These are phyloP conservation scores for Malus sylvestris DNA, from an alignment of 306 rosid genomes.

Conservation along the genomic window DNA sequence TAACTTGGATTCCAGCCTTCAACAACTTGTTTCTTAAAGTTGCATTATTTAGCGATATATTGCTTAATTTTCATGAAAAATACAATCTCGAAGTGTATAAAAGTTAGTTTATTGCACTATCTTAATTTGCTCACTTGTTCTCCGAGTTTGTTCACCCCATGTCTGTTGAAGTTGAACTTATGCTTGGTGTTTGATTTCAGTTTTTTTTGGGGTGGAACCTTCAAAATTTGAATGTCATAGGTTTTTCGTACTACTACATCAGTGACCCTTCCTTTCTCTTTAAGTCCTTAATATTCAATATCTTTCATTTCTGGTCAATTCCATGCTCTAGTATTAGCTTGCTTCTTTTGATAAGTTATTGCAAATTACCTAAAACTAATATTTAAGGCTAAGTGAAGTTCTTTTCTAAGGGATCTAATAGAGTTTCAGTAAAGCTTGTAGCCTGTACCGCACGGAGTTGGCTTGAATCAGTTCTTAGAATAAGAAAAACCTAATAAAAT, in stretches of 20 bases:
- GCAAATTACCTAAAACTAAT: neutral
- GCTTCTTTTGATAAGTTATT: neutral
- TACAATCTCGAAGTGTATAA: neutral
- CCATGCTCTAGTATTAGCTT: neutral
- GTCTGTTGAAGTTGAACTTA: neutral
- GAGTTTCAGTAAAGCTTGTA: neutral
- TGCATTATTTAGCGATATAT: neutral
- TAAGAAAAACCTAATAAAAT: neutral
- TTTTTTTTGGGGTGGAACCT: constrained; percentile 1
- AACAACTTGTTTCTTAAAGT: neutral
- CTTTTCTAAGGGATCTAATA: neutral
- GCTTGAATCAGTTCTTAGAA: neutral
- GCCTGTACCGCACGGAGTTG: neutral
- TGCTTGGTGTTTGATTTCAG: neutral
- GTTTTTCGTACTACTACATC: neutral
- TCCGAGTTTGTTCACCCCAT: neutral
- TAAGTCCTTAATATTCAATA: neutral
- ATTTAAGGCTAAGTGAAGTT: neutral
- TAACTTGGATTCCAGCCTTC: neutral
- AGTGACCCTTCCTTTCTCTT: neutral
- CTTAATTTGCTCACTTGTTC: neutral
- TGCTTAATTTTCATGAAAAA: neutral
- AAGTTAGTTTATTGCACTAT: neutral
- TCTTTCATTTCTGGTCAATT: neutral
- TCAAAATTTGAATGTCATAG: neutral